Evolutionary conservation across 2,329 filamentous ascomycete genomes (phyloP), one percentile per base, ranked within the genome.

Genomic region (Metarhizium rileyi): DNA sequence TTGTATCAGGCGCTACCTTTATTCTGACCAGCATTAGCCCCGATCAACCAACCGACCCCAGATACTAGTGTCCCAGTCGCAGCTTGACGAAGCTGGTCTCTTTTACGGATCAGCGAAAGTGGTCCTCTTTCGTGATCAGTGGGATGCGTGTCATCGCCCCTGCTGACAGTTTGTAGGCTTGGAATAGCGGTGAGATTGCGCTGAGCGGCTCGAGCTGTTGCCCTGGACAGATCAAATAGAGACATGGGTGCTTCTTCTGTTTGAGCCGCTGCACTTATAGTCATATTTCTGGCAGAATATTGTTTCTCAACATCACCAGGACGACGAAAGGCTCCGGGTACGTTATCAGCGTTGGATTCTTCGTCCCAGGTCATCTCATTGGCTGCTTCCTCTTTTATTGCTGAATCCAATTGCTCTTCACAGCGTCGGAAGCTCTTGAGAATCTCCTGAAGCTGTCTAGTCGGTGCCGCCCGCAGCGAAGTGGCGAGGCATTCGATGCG

Each of bases 401-500:
- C 74, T 0, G 75, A 74, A 46, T 83, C 83, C 46, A 88, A 78
- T 61, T 91, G 86, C 58, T 88, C 84, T 60, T 94, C 87, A 55
- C 86, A 90, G 42, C 84, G 76, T 12, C 85, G 80, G 72, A 86
- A 93, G 1, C 80, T 82, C 46, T 81, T 83, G 3, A 93, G 69
- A 14, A 93, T 86, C 55, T 89, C 85, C 52, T 86, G 82, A 0
- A 93, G 74, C 12, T 85, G 80, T 0, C 75, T 70, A 0, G 81
- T 69, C 1, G 87, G 88, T 0, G 87, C 86, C 46, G 90, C 77
- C 8, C 87, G 77, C 18, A 93, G 72, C 1, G 88, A 86, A 12
- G 85, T 82, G 1, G 85, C 82, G 2, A 94, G 72, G 35, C 90
- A 85, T 58, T 91, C 88, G 62, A 90, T 87, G 22, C 87, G 80